Conservation (phyloP, 2,329 filamentous ascomycete genomes). For the Rhynchosporium agropyri region DNA sequence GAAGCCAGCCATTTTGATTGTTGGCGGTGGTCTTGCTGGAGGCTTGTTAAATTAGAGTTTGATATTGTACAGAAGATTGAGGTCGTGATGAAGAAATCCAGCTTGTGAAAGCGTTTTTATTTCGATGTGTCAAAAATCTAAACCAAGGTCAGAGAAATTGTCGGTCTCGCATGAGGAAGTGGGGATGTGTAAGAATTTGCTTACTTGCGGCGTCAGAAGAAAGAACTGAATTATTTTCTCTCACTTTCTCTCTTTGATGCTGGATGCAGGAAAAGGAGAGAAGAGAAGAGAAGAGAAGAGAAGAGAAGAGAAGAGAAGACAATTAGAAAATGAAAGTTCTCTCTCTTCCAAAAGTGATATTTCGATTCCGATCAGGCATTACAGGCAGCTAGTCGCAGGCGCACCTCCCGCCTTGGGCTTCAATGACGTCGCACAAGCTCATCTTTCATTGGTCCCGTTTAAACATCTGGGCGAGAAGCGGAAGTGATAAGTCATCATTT, state of each 20-base stretch:
- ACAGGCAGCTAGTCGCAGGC: not conserved
- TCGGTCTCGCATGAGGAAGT: not conserved
- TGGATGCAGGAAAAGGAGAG: not conserved
- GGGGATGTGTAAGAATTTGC: not conserved
- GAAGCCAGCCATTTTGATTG: constrained; percentile 21
- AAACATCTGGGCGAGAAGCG: not conserved
- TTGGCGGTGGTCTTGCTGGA: constrained; percentile 4
- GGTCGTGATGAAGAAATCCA: not conserved
- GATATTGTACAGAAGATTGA: not conserved
- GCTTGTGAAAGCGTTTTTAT: too few relatives aligned
- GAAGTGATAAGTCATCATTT: constrained; percentile 1
- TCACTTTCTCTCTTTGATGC: not conserved
- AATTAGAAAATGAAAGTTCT: too few relatives aligned
- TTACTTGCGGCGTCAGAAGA: not conserved
- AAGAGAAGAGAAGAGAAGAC: not conserved
- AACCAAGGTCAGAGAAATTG: not conserved
- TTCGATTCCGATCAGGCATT: constrained; percentile 4
- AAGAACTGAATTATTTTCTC: not conserved
- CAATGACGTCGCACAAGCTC: not conserved
- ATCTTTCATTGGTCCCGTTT: not conserved
- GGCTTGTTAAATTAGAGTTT: not conserved
- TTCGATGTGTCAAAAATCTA: not conserved
- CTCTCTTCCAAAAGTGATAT: not conserved
- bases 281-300: constrained; percentile 6
- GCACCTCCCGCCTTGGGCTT: not conserved